phyloP scores from a whole-genome alignment of 352 stramenopile species.

The Phytophthora sp. region DNA sequence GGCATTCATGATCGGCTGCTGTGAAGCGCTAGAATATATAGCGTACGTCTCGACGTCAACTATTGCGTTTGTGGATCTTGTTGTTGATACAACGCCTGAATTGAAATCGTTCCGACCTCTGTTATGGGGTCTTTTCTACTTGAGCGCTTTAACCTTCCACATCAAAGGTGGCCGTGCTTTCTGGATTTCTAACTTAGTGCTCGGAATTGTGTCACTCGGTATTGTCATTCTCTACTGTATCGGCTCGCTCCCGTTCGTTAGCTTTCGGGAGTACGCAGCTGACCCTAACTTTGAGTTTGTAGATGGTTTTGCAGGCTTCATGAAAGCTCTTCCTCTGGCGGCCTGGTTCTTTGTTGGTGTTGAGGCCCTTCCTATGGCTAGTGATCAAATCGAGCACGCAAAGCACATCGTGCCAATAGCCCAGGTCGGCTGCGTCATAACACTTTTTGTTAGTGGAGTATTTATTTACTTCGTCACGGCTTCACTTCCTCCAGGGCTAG shows the following conservation, averaged over 20 bases:
- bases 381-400: constrained; percentile 41
- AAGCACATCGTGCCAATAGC: constrained; percentile 46
- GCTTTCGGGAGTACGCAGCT: constrained; percentile 28
- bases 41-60: constrained; percentile 46
- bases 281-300: constrained; percentile 19
- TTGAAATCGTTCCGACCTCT: constrained; percentile 24
- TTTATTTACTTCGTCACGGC: constrained; percentile 43
- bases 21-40: constrained; percentile 54
- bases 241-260: constrained; percentile 36
- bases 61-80: constrained; percentile 39
- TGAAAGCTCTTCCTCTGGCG: constrained; percentile 39
- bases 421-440: constrained; percentile 47
- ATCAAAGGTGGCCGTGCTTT: constrained; percentile 39
- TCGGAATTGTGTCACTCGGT: constrained; percentile 36
- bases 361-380: constrained; percentile 42
- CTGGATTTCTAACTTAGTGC: constrained; percentile 46
- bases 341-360: constrained; percentile 60
- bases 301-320: constrained; percentile 34
- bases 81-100: constrained; percentile 23
- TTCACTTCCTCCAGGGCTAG: constrained; percentile 37
- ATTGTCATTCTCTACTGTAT: constrained; percentile 50
- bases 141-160: constrained; percentile 39
- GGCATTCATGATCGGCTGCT: constrained; percentile 57
- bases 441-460: constrained; percentile 45
- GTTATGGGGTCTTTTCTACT: constrained; percentile 40